Percentiles rank a stretch among this genome's conserved stretches.
Evolutionary conservation across 805 yeast species (phyloP).

Genomic region (Groenewaldozyma tartarivorans): DNA sequence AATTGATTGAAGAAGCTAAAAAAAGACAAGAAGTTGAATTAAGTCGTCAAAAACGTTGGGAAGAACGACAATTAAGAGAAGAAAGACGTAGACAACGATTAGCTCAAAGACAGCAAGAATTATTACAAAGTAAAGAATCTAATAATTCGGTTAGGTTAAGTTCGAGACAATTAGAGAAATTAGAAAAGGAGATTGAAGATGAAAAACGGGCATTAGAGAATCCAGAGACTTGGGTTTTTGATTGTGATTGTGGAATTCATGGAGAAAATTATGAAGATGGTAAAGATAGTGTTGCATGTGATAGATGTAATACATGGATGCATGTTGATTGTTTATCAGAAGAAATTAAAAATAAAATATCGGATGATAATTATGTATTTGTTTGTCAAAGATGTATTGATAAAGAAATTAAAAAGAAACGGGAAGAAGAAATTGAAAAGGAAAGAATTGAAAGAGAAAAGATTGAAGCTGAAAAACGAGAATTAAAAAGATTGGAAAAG

Average conservation of each 20-base stretch:
- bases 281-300: slow-evolving; percentile 28
- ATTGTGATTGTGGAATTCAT: slow-evolving; percentile 31
- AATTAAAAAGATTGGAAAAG: slow-evolving; percentile 2
- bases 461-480: slow-evolving; percentile 1
- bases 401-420: not conserved
- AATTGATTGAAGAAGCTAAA: not conserved
- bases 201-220: slow-evolving; percentile 3
- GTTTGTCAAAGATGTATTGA: slow-evolving; percentile 1
- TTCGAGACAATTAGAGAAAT: slow-evolving; percentile 1
- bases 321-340: slow-evolving; percentile 28
- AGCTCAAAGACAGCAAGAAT: slow-evolving; percentile 5
- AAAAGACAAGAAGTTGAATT: slow-evolving; percentile 5
- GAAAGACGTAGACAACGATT: slow-evolving; percentile 7
- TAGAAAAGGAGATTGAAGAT: not conserved
- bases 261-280: slow-evolving; percentile 34
- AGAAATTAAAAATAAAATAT: slow-evolving; percentile 7
- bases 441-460: slow-evolving; percentile 4
- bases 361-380: not conserved
- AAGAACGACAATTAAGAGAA: slow-evolving; percentile 10
- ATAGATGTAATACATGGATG: slow-evolving; percentile 33
- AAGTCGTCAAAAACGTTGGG: slow-evolving; percentile 9
- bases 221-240: slow-evolving; percentile 29
- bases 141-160: not conserved
- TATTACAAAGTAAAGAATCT: slow-evolving; percentile 1
- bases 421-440: slow-evolving; percentile 1